A percentile compares a stretch with the other conserved stretches of the same genome.
Conservation (phyloP, 2,329 filamentous ascomycete species). For the Curvularia sp. region DNA sequence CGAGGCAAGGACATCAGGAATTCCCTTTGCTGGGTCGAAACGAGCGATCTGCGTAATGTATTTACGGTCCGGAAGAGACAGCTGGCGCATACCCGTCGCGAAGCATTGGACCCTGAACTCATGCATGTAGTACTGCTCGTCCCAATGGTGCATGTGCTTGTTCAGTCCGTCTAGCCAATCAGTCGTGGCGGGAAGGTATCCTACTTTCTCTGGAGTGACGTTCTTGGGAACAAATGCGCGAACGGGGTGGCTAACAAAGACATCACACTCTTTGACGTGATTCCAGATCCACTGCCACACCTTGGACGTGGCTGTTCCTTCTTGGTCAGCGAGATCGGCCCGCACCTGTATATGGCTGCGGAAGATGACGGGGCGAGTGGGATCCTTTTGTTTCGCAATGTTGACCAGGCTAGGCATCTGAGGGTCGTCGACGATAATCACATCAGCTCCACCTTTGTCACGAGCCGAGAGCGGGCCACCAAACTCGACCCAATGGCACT, state of each 20-base stretch:
- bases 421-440: constrained; percentile 81
- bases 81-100: constrained; percentile 65
- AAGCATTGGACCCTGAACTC: constrained; percentile 72
- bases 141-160: constrained; percentile 74
- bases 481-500: constrained; percentile 72
- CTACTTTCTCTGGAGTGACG: constrained; percentile 71
- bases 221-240: constrained; percentile 74
- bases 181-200: constrained; percentile 80
- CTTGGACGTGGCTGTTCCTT: constrained; percentile 72
- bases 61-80: constrained; percentile 67
- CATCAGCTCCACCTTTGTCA: constrained; percentile 74
- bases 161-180: constrained; percentile 87
- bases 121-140: constrained; percentile 75
- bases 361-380: constrained; percentile 78
- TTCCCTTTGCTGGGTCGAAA: constrained; percentile 85
- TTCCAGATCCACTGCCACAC: constrained; percentile 80
- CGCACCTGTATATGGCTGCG: constrained; percentile 85
- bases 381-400: constrained; percentile 73
- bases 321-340: constrained; percentile 70
- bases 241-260: constrained; percentile 85
- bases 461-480: constrained; percentile 71
- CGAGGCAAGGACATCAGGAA: constrained; percentile 76
- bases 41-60: constrained; percentile 84
- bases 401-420: constrained; percentile 84
- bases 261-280: constrained; percentile 72